phyloP scores from a whole-genome alignment of 148 eudicot genomes.

The Euryodendron excelsum region DNA sequence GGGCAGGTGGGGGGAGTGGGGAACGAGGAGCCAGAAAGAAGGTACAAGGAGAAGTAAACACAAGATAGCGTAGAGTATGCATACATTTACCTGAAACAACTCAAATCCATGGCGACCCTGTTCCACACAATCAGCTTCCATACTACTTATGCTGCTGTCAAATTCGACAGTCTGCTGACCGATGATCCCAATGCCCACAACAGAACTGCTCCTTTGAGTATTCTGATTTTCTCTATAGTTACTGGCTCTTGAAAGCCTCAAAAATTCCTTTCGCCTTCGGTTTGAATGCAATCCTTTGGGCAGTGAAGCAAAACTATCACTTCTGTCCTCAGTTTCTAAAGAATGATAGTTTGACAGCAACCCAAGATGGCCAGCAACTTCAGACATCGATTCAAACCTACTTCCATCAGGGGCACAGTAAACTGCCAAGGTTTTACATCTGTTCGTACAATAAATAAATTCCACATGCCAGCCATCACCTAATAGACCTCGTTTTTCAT shows the following conservation, averaged over 20 bases:
- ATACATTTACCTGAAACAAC: slow-evolving; percentile 22
- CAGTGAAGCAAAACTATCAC: slow-evolving; percentile 16
- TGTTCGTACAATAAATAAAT: slow-evolving; percentile 36
- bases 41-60: background rate
- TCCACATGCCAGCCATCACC: slow-evolving; percentile 53
- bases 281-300: slow-evolving; percentile 22
- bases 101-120: slow-evolving; percentile 10
- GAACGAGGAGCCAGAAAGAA: background rate
- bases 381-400: slow-evolving; percentile 43
- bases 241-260: slow-evolving; percentile 15
- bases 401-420: slow-evolving; percentile 56
- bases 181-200: slow-evolving; percentile 13
- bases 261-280: slow-evolving; percentile 19
- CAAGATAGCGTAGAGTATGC: background rate
- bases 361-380: slow-evolving; percentile 46
- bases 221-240: slow-evolving; percentile 16
- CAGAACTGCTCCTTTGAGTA: slow-evolving; percentile 16
- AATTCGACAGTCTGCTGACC: slow-evolving; percentile 1
- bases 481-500: slow-evolving; percentile 33
- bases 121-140: slow-evolving; percentile 2
- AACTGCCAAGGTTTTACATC: slow-evolving; percentile 38
- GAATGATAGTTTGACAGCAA: slow-evolving; percentile 15
- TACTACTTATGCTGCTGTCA: background rate
- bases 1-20: background rate
- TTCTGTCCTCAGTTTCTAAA: slow-evolving; percentile 21